These are phyloP conservation scores for Scopulariopsis brevicaulis DNA, from an alignment of 2,329 filamentous ascomycete species.

Conservation along the genomic window DNA sequence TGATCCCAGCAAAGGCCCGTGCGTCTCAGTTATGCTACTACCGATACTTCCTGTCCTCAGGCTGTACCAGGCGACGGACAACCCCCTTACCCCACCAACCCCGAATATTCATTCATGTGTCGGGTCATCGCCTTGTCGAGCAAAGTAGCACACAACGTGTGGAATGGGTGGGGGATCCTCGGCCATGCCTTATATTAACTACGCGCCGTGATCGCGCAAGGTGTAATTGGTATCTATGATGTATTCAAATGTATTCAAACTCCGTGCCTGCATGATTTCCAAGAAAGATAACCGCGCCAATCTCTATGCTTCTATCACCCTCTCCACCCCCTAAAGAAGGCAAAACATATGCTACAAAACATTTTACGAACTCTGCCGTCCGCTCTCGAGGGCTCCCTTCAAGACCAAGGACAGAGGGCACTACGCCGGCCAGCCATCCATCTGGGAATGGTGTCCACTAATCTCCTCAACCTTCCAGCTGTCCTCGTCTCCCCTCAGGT, in stretches of 20 bases:
- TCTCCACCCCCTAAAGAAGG: background rate
- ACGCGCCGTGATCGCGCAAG: too few relatives aligned
- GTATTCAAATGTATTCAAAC: background rate
- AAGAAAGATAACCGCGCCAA: background rate
- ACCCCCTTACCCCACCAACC: too few relatives aligned
- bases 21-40: too few relatives aligned
- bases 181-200: too few relatives aligned
- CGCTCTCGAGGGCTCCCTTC: background rate
- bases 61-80: too few relatives aligned
- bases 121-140: too few relatives aligned
- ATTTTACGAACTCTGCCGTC: background rate
- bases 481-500: constrained; percentile 18
- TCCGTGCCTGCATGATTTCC: background rate
- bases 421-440: background rate
- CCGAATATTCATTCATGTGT: too few relatives aligned
- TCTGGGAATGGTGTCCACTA: constrained; percentile 7
- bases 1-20: too few relatives aligned
- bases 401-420: background rate
- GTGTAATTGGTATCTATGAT: background rate
- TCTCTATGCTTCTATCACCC: background rate
- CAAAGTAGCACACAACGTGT: too few relatives aligned
- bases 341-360: background rate
- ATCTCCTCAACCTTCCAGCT: constrained; percentile 24
- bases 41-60: too few relatives aligned
- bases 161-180: too few relatives aligned